A percentile compares a stretch with the other conserved stretches of the same genome.
Evolutionary conservation across 164 flowering plant genomes (phyloP).

Genomic region (Berberis vulgaris): DNA sequence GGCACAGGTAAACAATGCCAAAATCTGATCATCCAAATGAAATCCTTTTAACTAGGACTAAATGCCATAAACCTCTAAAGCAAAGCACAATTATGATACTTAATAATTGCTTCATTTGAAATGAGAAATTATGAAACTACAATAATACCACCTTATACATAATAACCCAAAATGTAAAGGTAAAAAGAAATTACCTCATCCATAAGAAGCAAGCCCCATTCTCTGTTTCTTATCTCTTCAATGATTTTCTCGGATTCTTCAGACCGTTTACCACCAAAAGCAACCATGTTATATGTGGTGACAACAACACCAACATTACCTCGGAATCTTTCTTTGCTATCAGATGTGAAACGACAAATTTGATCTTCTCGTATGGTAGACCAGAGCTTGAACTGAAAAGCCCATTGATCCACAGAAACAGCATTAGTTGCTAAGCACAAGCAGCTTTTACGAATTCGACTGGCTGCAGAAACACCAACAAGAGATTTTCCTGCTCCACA

Average conservation of each 20-base stretch:
- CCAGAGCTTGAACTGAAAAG: conserved; percentile 92
- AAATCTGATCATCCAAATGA: background rate
- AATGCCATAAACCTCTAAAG: conserved; percentile 7
- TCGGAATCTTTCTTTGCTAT: conserved; percentile 90
- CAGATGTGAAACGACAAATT: conserved; percentile 94
- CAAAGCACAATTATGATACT: background rate
- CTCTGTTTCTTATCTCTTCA: conserved; percentile 94
- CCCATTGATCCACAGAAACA: conserved; percentile 99
- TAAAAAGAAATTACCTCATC: conserved; percentile 61
- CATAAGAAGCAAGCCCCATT: conserved; percentile 99
- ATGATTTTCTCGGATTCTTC: conserved; percentile 97
- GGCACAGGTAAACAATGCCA: background rate
- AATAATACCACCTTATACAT: background rate
- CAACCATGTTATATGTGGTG: conserved; percentile 98
- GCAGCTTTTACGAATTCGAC: conserved; percentile 86
- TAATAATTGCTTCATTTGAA: background rate
- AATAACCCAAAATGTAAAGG: conserved; percentile 11
- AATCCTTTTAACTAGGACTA: background rate
- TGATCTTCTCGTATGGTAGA: conserved; percentile 87
- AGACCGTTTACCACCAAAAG: conserved; percentile 96
- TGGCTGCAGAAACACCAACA: conserved; percentile 97
- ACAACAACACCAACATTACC: conserved; percentile 99
- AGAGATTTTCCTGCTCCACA: conserved; percentile 99
- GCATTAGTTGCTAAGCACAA: conserved; percentile 99
- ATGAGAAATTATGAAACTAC: background rate